Conservation (phyloP, 305 asterid genomes). For the Fraxinus albicans region DNA sequence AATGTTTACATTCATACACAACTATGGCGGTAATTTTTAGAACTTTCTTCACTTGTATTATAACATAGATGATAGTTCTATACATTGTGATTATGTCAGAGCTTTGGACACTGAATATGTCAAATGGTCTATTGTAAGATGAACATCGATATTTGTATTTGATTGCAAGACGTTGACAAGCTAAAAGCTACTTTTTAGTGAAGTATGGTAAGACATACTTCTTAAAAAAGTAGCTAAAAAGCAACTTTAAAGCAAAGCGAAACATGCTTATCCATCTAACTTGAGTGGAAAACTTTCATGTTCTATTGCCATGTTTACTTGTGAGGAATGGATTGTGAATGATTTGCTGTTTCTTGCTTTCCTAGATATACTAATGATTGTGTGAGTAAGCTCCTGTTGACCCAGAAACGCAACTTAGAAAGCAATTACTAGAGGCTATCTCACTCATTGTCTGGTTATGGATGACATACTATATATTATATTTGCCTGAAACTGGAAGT, state of each 20-base stretch:
- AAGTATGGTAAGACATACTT: not conserved
- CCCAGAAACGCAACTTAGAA: not conserved
- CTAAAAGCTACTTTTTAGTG: not conserved
- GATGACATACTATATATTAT: not conserved
- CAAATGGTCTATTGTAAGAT: not conserved
- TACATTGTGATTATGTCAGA: not conserved
- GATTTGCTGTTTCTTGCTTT: not conserved
- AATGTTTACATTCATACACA: not conserved
- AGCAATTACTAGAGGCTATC: not conserved
- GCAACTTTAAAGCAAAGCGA: not conserved
- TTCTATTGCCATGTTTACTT: not conserved
- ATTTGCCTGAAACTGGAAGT: not conserved
- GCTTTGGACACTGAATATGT: conserved; percentile 19
- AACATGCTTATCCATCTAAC: not conserved
- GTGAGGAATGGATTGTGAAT: not conserved
- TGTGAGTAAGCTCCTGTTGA: not conserved
- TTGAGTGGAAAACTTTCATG: not conserved
- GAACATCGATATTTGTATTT: not conserved
- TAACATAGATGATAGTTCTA: conserved; percentile 5
- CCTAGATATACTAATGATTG: not conserved
- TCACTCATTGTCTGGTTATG: not conserved
- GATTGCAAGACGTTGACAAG: not conserved
- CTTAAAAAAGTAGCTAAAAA: conserved; percentile 1
- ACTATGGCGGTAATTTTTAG: not conserved
- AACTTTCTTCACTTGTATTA: conserved; percentile 30